Evolutionary conservation across 2,329 filamentous ascomycete species (phyloP), one percentile per base, ranked within the genome.

Genomic region (Pseudogymnoascus sp.): DNA sequence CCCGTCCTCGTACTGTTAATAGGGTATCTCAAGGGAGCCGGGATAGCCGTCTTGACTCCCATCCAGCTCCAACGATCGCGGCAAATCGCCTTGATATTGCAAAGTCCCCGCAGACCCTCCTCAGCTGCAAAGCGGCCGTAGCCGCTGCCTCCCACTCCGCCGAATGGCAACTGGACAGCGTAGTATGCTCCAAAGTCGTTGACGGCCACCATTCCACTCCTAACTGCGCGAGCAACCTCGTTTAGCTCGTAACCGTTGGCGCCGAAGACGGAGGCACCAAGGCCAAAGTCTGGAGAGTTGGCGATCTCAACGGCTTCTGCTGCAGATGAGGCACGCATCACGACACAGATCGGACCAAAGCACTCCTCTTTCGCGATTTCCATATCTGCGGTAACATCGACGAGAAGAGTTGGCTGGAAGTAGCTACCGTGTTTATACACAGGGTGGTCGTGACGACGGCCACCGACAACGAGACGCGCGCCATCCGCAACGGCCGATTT

Each of bases 141-240:
- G 0, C 90, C 94, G 22, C 89, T 95, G 1, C 92, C 93, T 62
- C 84, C 86, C n/a, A 69, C 64, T 25, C 71, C 94, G 37, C 94
- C 94, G 74, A 99, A 99, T 0, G 94, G 94, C 38, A 99, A 77
- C 75, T 96, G 92, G 6, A 96, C 92, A 59, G 93, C 91, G 72
- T 99, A 99, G 74, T 86, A 97, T 28, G 86, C 88, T 18, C 87
- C 94, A 70, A 99, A 99, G 76, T 99, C 94, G 73, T 99, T 99
- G 67, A 99, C 84, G 22, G 91, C 86, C 0, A 97, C 90, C 89
- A 96, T 97, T 47, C 94, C 94, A 0, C 89, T 86, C 64, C 87
- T 84, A 59, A 97, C 80, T 22, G 85, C 83, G 18, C 75, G 75
- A 1, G 93, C 85, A 28, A 95, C 84, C 14, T 77, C 77, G 14